A percentile compares a stretch with the other conserved stretches of the same genome.
Evolutionary conservation across 129 eudicot species (phyloP).

Genomic region (Lactuca saligna): DNA sequence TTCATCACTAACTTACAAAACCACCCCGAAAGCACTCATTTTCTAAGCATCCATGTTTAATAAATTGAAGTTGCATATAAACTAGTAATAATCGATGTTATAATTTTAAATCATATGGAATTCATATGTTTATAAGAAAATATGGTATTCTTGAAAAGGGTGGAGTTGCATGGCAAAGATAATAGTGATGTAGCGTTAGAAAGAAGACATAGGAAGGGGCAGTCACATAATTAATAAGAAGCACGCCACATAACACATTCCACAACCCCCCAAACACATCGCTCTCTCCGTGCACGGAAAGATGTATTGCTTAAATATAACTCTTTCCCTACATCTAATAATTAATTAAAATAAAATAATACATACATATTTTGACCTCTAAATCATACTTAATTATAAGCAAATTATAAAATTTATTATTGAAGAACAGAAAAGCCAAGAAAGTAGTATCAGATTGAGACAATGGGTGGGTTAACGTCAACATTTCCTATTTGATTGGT

Average conservation of each 20-base stretch:
- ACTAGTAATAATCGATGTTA: neutral
- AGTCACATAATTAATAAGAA: conserved; percentile 3
- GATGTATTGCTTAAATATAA: conserved; percentile 21
- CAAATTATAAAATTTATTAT: too few species aligned
- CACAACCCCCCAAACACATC: conserved; percentile 15
- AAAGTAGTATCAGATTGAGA: neutral
- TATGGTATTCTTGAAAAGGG: neutral
- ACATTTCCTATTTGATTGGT: neutral
- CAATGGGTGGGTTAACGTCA: neutral
- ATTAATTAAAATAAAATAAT: neutral
- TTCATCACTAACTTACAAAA: conserved; percentile 8
- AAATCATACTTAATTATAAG: neutral
- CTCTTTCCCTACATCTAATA: conserved; percentile 6
- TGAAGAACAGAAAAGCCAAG: neutral
- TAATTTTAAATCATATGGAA: too few species aligned
- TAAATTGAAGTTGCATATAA: neutral
- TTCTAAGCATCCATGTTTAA: conserved; percentile 17
- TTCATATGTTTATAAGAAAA: neutral
- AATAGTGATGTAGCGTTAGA: conserved; percentile 7
- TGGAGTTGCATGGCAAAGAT: conserved; percentile 1
- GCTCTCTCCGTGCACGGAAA: conserved; percentile 38
- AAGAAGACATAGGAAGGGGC: conserved; percentile 19
- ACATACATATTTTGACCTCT: neutral
- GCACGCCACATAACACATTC: conserved; percentile 19
- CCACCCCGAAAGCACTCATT: neutral